Conservation (phyloP, 768 basidiomycete genomes). For the Boletus vinaceobasis region DNA sequence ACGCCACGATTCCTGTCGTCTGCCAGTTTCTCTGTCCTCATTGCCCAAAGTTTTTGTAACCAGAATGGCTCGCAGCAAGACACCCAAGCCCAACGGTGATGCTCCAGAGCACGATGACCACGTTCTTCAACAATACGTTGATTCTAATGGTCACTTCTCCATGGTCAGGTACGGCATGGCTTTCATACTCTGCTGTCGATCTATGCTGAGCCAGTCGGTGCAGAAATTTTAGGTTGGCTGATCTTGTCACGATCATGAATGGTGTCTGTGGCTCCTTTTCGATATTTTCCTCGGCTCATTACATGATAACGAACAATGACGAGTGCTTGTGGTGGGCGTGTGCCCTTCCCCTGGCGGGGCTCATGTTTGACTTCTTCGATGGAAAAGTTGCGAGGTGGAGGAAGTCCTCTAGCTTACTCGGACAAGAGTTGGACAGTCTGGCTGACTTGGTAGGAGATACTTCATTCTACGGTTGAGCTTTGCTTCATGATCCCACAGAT, state of each 20-base stretch:
- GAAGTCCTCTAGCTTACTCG: slow-evolving; percentile 91
- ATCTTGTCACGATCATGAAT: slow-evolving; percentile 98
- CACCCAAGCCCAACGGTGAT: slow-evolving; percentile 23
- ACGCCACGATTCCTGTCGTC: slow-evolving; percentile 29
- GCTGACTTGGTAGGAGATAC: slow-evolving; percentile 73
- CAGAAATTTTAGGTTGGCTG: slow-evolving; percentile 97
- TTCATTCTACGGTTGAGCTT: slow-evolving; percentile 1
- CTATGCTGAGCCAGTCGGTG: slow-evolving; percentile 13
- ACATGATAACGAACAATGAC: slow-evolving; percentile 75
- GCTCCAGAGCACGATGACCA: slow-evolving; percentile 16
- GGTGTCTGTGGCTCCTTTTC: slow-evolving; percentile 97
- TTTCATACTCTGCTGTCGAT: slow-evolving; percentile 9
- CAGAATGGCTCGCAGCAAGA: slow-evolving; percentile 30
- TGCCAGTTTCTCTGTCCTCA: slow-evolving; percentile 12
- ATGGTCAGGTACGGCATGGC: slow-evolving; percentile 72
- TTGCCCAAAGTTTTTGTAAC: neutral
- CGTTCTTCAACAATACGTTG: slow-evolving; percentile 76
- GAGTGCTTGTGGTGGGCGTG: slow-evolving; percentile 86
- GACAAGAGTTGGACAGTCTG: slow-evolving; percentile 95
- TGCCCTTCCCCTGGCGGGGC: slow-evolving; percentile 82
- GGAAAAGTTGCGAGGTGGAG: slow-evolving; percentile 98
- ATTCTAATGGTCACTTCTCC: slow-evolving; percentile 94
- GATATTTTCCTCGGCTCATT: slow-evolving; percentile 88
- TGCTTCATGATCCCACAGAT: slow-evolving; percentile 49
- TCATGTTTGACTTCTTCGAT: slow-evolving; percentile 97